phyloP scores from a whole-genome alignment of 2,329 filamentous ascomycete genomes.

The Bipolaris zeicola region DNA sequence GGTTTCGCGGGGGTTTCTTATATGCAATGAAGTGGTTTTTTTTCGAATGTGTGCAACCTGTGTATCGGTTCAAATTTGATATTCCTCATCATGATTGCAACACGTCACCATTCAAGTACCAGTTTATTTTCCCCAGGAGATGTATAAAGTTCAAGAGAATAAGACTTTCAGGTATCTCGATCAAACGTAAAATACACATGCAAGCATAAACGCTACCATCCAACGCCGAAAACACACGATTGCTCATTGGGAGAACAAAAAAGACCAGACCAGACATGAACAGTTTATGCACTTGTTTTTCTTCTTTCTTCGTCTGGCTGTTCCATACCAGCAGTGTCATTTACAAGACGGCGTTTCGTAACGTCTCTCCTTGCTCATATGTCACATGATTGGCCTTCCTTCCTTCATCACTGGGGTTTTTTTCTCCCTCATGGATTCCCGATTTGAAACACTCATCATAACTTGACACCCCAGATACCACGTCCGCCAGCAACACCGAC shows the following conservation, averaged over 20 bases:
- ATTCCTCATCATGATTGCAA: neutral
- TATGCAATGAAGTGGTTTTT: no score
- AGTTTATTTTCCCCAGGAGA: neutral
- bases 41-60: no score
- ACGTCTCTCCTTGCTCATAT: neutral
- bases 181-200: neutral
- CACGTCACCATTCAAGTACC: neutral
- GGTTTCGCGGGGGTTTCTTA: neutral
- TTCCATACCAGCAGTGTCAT: neutral
- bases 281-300: neutral
- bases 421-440: neutral
- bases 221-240: neutral
- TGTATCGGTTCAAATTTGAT: no score
- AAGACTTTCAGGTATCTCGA: constrained; percentile 4
- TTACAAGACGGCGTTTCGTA: neutral
- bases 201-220: neutral
- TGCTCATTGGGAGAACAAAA: neutral
- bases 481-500: constrained; percentile 80
- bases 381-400: neutral
- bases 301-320: neutral
- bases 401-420: neutral
- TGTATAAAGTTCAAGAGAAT: neutral
- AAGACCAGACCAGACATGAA: neutral
- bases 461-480: constrained; percentile 77
- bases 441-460: constrained; percentile 38